These are phyloP conservation scores for Gossypium bickii DNA, from an alignment of 345 rosid species.

Conservation along the genomic window DNA sequence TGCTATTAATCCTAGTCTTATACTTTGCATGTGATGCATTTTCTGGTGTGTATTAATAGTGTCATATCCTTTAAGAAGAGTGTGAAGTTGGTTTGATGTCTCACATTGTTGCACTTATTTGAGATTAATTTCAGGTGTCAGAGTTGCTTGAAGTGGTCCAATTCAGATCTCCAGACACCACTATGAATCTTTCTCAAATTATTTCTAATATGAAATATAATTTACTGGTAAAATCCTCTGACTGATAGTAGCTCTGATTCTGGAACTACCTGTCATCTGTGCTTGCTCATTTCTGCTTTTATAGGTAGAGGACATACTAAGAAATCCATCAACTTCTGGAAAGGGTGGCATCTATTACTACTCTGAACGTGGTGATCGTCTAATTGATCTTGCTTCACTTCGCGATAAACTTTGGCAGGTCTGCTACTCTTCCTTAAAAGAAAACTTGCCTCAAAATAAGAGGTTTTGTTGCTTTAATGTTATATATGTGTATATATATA, in stretches of 20 bases:
- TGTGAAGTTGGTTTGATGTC: neutral
- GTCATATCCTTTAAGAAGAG: slow-evolving; percentile 1
- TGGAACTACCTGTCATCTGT: slow-evolving; percentile 1
- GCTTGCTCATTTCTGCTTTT: slow-evolving; percentile 18
- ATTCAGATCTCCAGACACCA: slow-evolving; percentile 78
- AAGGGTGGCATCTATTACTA: slow-evolving; percentile 81
- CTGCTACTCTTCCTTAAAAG: slow-evolving; percentile 21
- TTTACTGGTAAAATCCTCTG: slow-evolving; percentile 51
- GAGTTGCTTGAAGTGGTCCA: slow-evolving; percentile 85
- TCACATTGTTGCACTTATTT: slow-evolving; percentile 10
- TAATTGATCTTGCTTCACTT: slow-evolving; percentile 74
- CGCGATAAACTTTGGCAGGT: slow-evolving; percentile 89
- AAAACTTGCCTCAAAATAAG: neutral
- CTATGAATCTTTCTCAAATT: slow-evolving; percentile 62
- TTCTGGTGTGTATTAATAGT: neutral
- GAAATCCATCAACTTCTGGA: slow-evolving; percentile 57
- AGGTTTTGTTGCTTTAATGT: slow-evolving; percentile 13
- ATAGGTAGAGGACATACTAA: slow-evolving; percentile 82
- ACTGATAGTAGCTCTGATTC: neutral
- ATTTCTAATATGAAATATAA: slow-evolving; percentile 58
- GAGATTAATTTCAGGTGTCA: slow-evolving; percentile 50
- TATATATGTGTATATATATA: neutral
- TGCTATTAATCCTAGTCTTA: slow-evolving; percentile 2
- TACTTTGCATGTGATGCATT: neutral
- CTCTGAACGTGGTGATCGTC: slow-evolving; percentile 91